Base-by-base conservation (phyloP, 73 alveolate genomes). In the Paramecium primaurelia region DNA sequence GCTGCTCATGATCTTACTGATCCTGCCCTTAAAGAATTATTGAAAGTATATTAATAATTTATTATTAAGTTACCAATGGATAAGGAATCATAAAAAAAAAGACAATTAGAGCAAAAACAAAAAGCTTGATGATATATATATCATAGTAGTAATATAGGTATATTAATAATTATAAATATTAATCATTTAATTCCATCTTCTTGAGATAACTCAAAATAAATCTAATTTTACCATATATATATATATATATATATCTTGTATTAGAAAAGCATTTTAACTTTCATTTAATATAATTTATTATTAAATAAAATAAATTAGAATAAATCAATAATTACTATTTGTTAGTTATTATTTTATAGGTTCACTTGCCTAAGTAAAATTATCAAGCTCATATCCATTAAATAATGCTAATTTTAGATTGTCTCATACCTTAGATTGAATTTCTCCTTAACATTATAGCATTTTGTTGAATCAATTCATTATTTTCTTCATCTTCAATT, bases 401-500 rank as follows among this genome's bases (percentile, higher is more conserved):
- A 42, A 88, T 40, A 58, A 5, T 26, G 64, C 87, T 73, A 36
- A 11, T 11, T 14, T 12, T 64, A 37, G 2, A 30, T 22, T 12
- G 1, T 12, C 14, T 10, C 6, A 73, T 73, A 73, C 87, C 89
- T 92, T 95, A 51, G 38, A 94, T 45, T 8, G 97, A 86, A 59
- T 94, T 92, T 75, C 96, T 92, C 30, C 91, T 80, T 25, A 80
- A 80, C 71, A 80, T 34, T 26, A 80, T 40, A 8, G 28, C 44
- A 80, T 80, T 92, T 38, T 83, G 60, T 32, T 58, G 26, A 28
- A 77, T 71, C 22, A 88, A 34, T 25, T 83, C 95, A 42, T 84
- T 85, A 58, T 71, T 77, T 60, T 92, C 64, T 51, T 94, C 88
- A 42, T 93, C 95, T 12, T 92, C 90, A 20, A 60, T 77, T 1